phyloP scores from a whole-genome alignment of 2,329 filamentous ascomycete genomes.

The Diplodia scrobiculata region DNA sequence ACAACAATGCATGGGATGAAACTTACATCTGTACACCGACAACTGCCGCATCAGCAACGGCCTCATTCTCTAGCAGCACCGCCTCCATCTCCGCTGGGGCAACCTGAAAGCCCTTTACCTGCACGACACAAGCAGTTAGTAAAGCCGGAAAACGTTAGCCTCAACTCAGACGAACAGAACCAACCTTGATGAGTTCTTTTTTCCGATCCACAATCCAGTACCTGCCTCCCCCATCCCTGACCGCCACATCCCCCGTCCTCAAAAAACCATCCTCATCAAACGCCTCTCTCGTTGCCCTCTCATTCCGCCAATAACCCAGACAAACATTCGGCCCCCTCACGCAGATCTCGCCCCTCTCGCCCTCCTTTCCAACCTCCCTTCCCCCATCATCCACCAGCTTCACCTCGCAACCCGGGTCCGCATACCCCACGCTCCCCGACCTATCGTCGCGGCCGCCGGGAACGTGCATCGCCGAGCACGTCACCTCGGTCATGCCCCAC shows the following conservation, averaged over 20 bases:
- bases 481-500: conserved; percentile 59
- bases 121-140: background rate
- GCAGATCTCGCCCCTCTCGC: conserved; percentile 9
- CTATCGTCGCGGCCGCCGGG: conserved; percentile 19
- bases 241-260: conserved; percentile 29
- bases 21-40: conserved; percentile 32
- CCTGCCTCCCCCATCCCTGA: conserved; percentile 37
- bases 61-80: conserved; percentile 13
- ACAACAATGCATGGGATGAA: background rate
- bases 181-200: conserved; percentile 53
- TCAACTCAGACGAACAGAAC: background rate
- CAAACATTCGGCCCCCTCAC: conserved; percentile 9
- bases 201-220: conserved; percentile 46
- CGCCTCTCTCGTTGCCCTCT: conserved; percentile 26
- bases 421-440: conserved; percentile 8
- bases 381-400: conserved; percentile 18
- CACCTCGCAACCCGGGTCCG: conserved; percentile 12
- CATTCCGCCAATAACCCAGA: conserved; percentile 29
- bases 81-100: conserved; percentile 29
- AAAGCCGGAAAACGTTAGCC: background rate
- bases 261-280: conserved; percentile 26
- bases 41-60: conserved; percentile 24
- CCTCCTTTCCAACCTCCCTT: background rate
- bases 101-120: conserved; percentile 27
- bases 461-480: conserved; percentile 43